Conservation (phyloP, 768 basidiomycete genomes). For the Mrakia blollopis region DNA sequence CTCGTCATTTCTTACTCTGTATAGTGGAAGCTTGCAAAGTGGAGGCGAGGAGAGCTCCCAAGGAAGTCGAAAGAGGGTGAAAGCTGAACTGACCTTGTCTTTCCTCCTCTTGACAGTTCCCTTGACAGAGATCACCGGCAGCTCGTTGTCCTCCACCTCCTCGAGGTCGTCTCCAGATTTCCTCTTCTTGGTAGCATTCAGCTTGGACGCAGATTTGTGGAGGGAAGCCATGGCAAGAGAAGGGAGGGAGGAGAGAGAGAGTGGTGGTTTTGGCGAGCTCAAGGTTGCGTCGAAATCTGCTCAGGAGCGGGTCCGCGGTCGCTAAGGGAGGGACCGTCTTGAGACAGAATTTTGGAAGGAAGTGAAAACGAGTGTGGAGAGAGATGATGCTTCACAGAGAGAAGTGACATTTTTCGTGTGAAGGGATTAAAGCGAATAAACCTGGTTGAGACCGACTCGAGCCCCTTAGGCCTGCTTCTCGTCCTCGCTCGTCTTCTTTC, state of each 20-base stretch:
- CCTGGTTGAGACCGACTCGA: too few species aligned
- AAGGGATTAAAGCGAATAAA: too few species aligned
- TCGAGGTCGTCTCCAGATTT: slow-evolving; percentile 23
- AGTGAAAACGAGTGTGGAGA: too few species aligned
- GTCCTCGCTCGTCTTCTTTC: too few species aligned
- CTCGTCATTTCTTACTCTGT: too few species aligned
- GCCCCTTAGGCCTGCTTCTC: not conserved
- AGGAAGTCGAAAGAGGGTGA: not conserved
- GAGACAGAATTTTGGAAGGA: too few species aligned
- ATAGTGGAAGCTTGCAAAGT: too few species aligned
- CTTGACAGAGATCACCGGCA: not conserved
- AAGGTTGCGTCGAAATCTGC: too few species aligned
- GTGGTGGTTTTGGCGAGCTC: not conserved
- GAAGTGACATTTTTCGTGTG: too few species aligned
- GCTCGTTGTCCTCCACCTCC: slow-evolving; percentile 12
- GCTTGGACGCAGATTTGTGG: slow-evolving; percentile 28
- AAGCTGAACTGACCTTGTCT: slow-evolving; percentile 29
- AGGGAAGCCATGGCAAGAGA: slow-evolving; percentile 25
- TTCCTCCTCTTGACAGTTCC: slow-evolving; percentile 30
- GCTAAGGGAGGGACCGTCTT: too few species aligned
- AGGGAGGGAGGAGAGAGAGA: not conserved
- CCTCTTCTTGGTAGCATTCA: slow-evolving; percentile 27
- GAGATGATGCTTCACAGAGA: too few species aligned
- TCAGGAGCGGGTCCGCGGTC: too few species aligned
- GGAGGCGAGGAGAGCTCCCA: not conserved